Percentiles rank a stretch among this genome's conserved stretches.
Conservation (phyloP, 2,329 filamentous ascomycete genomes). For the Cytospora mali region DNA sequence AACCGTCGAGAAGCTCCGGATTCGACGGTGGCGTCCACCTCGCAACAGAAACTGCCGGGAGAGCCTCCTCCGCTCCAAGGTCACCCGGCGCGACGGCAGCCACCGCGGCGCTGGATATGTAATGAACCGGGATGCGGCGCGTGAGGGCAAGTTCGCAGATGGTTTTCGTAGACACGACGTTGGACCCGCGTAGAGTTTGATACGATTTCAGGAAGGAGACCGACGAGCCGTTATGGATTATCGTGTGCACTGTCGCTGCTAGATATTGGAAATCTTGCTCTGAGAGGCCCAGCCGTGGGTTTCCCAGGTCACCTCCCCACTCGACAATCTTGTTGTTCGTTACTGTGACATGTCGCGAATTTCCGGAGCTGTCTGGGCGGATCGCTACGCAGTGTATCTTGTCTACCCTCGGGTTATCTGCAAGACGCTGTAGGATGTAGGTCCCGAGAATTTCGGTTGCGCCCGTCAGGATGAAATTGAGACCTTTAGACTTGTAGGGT, state of each 20-base stretch:
- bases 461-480: constrained; percentile 40
- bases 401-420: constrained; percentile 36
- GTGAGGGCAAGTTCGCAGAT: constrained; percentile 36
- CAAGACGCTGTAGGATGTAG: constrained; percentile 42
- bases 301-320: constrained; percentile 34
- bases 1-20: constrained; percentile 31
- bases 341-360: neutral
- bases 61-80: neutral
- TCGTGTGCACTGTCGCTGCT: constrained; percentile 30
- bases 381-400: constrained; percentile 49
- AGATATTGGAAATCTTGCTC: constrained; percentile 15
- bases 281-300: constrained; percentile 31
- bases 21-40: neutral
- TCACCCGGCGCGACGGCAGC: neutral
- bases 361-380: constrained; percentile 16
- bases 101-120: constrained; percentile 33
- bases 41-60: neutral
- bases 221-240: constrained; percentile 57
- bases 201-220: constrained; percentile 44
- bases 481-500: neutral
- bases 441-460: constrained; percentile 45
- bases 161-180: constrained; percentile 41
- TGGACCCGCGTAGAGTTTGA: constrained; percentile 36
- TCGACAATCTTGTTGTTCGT: constrained; percentile 21
- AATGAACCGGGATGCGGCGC: constrained; percentile 36